Percentiles rank a stretch among this genome's conserved stretches.
phyloP scores from a whole-genome alignment of 164 flowering plant genomes.

The Tetracentron sinense region DNA sequence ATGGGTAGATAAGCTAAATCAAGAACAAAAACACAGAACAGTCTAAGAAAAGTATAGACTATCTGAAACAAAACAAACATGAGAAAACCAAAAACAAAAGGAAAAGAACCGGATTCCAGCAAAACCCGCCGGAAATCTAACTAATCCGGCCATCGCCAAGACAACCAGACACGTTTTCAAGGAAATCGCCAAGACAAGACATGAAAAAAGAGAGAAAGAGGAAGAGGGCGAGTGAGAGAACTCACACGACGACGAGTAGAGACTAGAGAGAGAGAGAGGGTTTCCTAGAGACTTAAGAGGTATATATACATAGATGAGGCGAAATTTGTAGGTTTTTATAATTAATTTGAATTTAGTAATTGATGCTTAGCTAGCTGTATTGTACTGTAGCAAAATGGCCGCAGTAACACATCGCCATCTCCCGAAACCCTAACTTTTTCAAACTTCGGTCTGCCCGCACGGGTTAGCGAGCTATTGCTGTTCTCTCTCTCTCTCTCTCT shows the following conservation, averaged over 20 bases:
- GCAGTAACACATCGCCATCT: no score
- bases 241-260: background rate
- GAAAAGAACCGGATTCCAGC: background rate
- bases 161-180: background rate
- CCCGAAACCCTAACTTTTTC: no score
- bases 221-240: no score
- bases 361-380: slow-evolving; percentile 6
- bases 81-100: background rate
- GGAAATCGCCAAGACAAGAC: background rate
- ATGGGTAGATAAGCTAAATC: background rate
- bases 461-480: background rate
- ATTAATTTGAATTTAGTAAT: background rate
- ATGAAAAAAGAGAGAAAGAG: background rate
- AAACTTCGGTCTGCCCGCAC: background rate
- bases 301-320: slow-evolving; percentile 3
- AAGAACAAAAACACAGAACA: background rate
- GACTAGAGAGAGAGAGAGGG: background rate
- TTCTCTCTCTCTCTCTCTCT: no score
- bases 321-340: background rate
- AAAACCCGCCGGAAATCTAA: background rate
- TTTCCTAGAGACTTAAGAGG: background rate
- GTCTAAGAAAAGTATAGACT: background rate
- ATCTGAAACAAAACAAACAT: background rate
- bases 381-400: background rate
- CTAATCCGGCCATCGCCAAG: background rate